phyloP scores from a whole-genome alignment of 768 basidiomycete genomes.

The Serendipita vermifera region DNA sequence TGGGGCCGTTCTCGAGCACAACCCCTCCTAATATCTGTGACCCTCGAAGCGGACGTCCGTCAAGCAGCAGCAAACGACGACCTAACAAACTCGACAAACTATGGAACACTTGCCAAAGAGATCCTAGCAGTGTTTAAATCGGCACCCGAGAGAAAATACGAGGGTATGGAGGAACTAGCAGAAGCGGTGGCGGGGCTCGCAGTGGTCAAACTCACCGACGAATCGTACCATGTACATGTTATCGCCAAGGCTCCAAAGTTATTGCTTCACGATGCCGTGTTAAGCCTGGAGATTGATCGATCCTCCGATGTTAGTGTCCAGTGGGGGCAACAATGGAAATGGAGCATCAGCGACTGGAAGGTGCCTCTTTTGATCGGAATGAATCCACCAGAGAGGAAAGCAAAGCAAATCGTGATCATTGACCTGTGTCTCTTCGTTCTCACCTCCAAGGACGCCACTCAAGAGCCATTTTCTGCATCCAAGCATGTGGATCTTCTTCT shows the following conservation, averaged over 20 bases:
- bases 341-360: neutral
- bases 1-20: slow-evolving; percentile 2
- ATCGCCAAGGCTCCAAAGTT: neutral
- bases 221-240: neutral
- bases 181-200: neutral
- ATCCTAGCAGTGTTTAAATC: neutral
- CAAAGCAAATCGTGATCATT: neutral
- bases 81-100: neutral
- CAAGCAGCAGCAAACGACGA: neutral
- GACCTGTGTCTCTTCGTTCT: neutral
- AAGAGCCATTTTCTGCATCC: neutral
- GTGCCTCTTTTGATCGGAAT: slow-evolving; percentile 2
- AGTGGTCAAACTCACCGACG: neutral
- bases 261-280: neutral
- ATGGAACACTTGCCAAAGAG: neutral
- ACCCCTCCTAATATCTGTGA: neutral
- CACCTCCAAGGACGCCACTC: neutral
- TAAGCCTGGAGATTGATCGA: neutral
- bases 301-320: neutral
- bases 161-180: neutral
- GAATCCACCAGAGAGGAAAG: slow-evolving; percentile 1
- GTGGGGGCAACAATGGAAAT: neutral
- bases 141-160: neutral
- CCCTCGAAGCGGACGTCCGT: neutral
- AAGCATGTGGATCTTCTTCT: neutral